Base-by-base conservation (phyloP, 164 flowering plant genomes). In the Akebia trifoliata region DNA sequence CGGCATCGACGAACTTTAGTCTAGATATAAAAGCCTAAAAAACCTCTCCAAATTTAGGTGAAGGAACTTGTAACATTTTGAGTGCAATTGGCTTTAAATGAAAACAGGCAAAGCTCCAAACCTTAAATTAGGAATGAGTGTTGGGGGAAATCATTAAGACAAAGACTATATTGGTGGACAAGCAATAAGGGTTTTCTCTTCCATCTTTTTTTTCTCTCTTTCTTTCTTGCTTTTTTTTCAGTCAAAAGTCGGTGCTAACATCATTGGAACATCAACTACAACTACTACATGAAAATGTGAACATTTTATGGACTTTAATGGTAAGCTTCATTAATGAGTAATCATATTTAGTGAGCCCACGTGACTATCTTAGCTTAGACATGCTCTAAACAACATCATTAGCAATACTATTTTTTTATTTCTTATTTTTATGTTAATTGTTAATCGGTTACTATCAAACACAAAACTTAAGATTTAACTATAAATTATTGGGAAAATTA, bases 131-230 rank as follows among this genome's bases (percentile, higher is more conserved):
- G 22, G 18, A 26, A 53, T 28, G 4, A 36, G 39, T 36, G 11
- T 11, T 7, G 39, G 39, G 39, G n/a, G n/a, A n/a, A 42, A 53
- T 53, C 57, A 53, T 53, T 20, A 53, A 25, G 25, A 14, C 57
- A 53, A 35, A 53, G 42, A 21, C 30, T 25, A 34, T 31, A 53
- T 34, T 53, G 57, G n/a, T 53, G 28, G 12, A 18, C 29, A 53
- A 53, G 57, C 55, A 51, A 51, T 25, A 31, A 15, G 17, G 55
- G 55, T 51, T 51, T 12, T 14, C 24, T 18, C 38, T 51, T 32
- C 32, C 11, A 18, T 18, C 4, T 9, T 53, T 53, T 35, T 17
- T 1, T n/a, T n/a, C n/a, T n/a, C n/a, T n/a, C n/a, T n/a, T n/a
- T n/a, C n/a, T n/a, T n/a, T n/a, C n/a, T n/a, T n/a, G n/a, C n/a